These are phyloP conservation scores for Fusarium dlaminii DNA, from an alignment of 2,329 filamentous ascomycete genomes.

Conservation along the genomic window DNA sequence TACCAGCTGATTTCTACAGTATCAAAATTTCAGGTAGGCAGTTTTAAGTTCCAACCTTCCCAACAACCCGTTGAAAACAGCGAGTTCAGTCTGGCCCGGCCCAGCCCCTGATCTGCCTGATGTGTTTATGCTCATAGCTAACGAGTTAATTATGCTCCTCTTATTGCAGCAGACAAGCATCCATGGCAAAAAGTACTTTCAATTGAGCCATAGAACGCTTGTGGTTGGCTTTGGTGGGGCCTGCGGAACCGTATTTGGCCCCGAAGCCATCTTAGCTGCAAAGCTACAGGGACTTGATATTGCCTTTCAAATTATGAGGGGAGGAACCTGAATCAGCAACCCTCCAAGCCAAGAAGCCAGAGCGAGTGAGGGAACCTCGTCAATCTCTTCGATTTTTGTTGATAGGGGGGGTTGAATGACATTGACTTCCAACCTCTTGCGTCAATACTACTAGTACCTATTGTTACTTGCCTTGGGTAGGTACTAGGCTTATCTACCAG, in stretches of 20 bases:
- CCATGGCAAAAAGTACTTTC: slow-evolving; percentile 25
- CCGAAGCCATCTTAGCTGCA: slow-evolving; percentile 35
- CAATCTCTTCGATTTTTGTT: neutral
- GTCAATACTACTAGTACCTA: neutral
- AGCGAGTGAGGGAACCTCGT: neutral
- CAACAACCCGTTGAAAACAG: neutral
- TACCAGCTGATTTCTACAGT: neutral
- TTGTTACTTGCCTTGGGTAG: neutral
- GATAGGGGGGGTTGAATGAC: slow-evolving; percentile 5
- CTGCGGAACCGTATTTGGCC: slow-evolving; percentile 24
- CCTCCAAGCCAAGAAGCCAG: slow-evolving; percentile 18
- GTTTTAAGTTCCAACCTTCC: neutral
- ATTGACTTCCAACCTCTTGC: neutral
- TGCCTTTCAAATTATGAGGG: slow-evolving; percentile 34
- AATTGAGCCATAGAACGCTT: slow-evolving; percentile 22
- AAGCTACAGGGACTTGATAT: slow-evolving; percentile 35
- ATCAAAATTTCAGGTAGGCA: neutral
- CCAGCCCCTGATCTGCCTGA: slow-evolving; percentile 4
- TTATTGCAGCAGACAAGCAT: slow-evolving; percentile 12
- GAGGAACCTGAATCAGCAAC: slow-evolving; percentile 34
- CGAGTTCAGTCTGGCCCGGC: neutral
- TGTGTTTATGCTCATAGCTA: slow-evolving; percentile 2
- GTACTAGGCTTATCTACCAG: neutral
- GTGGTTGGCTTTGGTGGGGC: slow-evolving; percentile 30
- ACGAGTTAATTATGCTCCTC: slow-evolving; percentile 18